Base-by-base conservation (phyloP, 768 basidiomycete genomes). In the Erythrobasidium yunnanense region DNA sequence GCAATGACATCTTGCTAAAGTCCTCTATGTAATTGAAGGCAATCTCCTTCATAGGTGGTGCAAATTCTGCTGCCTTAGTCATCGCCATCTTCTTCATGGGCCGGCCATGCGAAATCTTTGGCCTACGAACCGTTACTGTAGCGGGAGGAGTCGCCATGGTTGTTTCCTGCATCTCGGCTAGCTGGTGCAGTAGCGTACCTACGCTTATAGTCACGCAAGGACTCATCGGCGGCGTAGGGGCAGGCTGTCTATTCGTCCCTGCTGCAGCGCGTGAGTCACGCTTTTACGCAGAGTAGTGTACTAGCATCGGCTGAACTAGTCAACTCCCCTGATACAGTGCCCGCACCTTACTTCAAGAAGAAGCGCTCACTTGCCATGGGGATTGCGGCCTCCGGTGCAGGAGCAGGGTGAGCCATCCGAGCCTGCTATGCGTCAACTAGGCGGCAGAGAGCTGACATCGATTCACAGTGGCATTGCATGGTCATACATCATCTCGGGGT, bases 31-130 rank as follows among this genome's bases (percentile, higher is more conserved):
- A 25, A 13, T 38, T 2, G 33, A n/a, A 58, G 56, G 32, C 56
- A 23, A 58, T 58, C 25, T 58, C 56, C 29, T 58, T 58, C 38
- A 58, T 58, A 4, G 56, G 56, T 2, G 56, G 34, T 17, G 52
- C 60, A 6, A 63, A 46, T 29, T 32, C 27, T 7, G 60, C 60
- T 2, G 29, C 33, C 7, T 34, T 63, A 2, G 60, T 63, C 5
- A 25, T 38, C 4, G 25, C 47, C 4, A 33, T 29, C 32, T 27
- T 51, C 22, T 46, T 47, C 25, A 29, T 25, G 3, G 60, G 60
- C 25, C 22, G 60, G 30, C 60, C 49, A 15, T 63, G 60, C 60
- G 60, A 63, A 51, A 17, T 49, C 49, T 11, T 27, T 23, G 60
- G 60, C 13, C 49, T 38, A 7, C 22, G 46, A 17, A 47, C 52